Conservation (phyloP, 177 flowering plant species). For the Tripterygium wilfordii region DNA sequence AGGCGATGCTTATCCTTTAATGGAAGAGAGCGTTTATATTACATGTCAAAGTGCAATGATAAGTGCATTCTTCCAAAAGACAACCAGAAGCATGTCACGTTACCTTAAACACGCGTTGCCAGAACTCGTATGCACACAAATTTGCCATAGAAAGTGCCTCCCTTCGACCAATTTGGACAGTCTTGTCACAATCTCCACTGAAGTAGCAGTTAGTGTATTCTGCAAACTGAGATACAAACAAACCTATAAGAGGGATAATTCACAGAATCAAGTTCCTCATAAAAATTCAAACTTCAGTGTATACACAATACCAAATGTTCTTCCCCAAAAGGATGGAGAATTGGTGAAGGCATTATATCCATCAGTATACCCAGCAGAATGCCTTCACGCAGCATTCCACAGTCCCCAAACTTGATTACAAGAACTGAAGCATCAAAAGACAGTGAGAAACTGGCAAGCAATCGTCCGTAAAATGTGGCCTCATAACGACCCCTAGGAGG, state of each 20-base stretch:
- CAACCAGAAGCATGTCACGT: not conserved
- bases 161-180: constrained; percentile 37
- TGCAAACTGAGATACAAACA: constrained; percentile 37
- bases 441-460: constrained; percentile 72
- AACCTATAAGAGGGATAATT: constrained; percentile 1
- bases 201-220: constrained; percentile 47
- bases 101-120: constrained; percentile 89
- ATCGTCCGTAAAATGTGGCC: constrained; percentile 81
- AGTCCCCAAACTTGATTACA: constrained; percentile 71
- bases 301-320: constrained; percentile 48
- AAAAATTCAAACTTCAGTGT: not conserved
- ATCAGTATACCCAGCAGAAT: constrained; percentile 81
- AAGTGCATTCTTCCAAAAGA: not conserved
- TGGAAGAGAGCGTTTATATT: constrained; percentile 2
- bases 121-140: constrained; percentile 79
- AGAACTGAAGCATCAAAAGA: constrained; percentile 91
- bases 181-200: constrained; percentile 26
- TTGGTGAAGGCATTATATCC: constrained; percentile 85
- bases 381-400: constrained; percentile 84
- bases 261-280: constrained; percentile 1
- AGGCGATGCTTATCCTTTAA: constrained; percentile 82
- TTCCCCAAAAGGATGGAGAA: constrained; percentile 79
- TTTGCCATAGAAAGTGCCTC: constrained; percentile 62
- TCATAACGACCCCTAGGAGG: constrained; percentile 68
- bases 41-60: not conserved